A percentile compares a stretch with the other conserved stretches of the same genome.
phyloP scores from a whole-genome alignment of 768 basidiomycete species.

The Tricholoma sp. region DNA sequence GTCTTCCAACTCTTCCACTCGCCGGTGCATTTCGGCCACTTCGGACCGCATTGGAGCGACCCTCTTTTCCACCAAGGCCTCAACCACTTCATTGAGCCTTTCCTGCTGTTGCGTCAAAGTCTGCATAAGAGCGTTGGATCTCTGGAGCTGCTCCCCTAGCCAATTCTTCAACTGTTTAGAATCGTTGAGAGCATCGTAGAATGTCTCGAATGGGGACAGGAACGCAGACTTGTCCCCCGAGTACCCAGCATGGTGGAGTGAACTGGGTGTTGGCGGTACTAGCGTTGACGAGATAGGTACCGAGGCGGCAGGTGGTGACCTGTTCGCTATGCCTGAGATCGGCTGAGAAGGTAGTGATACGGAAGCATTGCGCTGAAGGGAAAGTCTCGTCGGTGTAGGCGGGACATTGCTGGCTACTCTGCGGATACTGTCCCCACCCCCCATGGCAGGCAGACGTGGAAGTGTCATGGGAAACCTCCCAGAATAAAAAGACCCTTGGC shows the following conservation, averaged over 20 bases:
- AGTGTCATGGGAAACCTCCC: slow-evolving; percentile 58
- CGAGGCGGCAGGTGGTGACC: slow-evolving; percentile 53
- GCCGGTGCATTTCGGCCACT: slow-evolving; percentile 50
- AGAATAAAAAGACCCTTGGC: slow-evolving; percentile 35
- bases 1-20: slow-evolving; percentile 68
- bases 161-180: slow-evolving; percentile 74
- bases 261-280: slow-evolving; percentile 67
- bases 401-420: slow-evolving; percentile 60
- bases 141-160: slow-evolving; percentile 69
- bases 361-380: slow-evolving; percentile 35
- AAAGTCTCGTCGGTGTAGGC: slow-evolving; percentile 65
- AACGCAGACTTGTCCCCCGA: slow-evolving; percentile 70
- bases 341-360: slow-evolving; percentile 15
- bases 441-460: slow-evolving; percentile 55
- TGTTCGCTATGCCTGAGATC: slow-evolving; percentile 27
- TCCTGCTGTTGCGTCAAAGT: slow-evolving; percentile 58
- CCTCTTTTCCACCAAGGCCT: slow-evolving; percentile 56
- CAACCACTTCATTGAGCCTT: slow-evolving; percentile 53
- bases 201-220: slow-evolving; percentile 75
- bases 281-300: slow-evolving; percentile 64
- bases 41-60: slow-evolving; percentile 57
- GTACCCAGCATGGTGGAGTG: slow-evolving; percentile 56
- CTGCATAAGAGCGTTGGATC: slow-evolving; percentile 51
- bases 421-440: slow-evolving; percentile 37
- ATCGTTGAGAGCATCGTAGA: slow-evolving; percentile 83